Percentiles rank a stretch among this genome's conserved stretches.
These are phyloP conservation scores for Entophlyctis luteolus DNA, from an alignment of 192 early-diverging fungal species.

Conservation along the genomic window DNA sequence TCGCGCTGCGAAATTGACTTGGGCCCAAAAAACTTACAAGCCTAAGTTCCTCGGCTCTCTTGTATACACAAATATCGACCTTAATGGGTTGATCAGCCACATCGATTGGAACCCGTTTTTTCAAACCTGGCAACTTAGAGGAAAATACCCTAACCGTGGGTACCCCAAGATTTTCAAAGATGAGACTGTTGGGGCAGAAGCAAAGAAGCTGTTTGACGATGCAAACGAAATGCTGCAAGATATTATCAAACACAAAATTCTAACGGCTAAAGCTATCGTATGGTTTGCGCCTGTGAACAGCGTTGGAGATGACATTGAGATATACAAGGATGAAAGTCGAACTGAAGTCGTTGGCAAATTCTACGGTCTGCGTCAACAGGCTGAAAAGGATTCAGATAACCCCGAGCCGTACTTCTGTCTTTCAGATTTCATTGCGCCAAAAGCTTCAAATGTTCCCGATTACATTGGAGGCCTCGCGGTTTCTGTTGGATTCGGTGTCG, in stretches of 20 bases:
- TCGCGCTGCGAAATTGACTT: conserved; percentile 66
- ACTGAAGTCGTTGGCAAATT: conserved; percentile 58
- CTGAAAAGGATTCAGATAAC: conserved; percentile 78
- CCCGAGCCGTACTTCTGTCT: conserved; percentile 82
- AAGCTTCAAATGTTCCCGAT: conserved; percentile 67
- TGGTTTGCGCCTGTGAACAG: conserved; percentile 87
- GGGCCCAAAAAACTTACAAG: conserved; percentile 65
- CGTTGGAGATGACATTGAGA: conserved; percentile 82
- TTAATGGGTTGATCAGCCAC: conserved; percentile 70
- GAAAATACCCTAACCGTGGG: conserved; percentile 93
- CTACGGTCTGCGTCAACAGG: conserved; percentile 84
- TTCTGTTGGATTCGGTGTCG: conserved; percentile 83
- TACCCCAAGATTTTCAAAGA: conserved; percentile 98
- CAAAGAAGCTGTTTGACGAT: conserved; percentile 84
- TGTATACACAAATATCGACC: conserved; percentile 68
- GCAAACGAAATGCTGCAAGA: conserved; percentile 75
- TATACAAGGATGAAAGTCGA: conserved; percentile 69
- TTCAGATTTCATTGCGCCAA: conserved; percentile 89
- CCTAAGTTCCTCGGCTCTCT: conserved; percentile 81
- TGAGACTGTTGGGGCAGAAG: conserved; percentile 84
- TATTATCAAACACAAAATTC: conserved; percentile 69
- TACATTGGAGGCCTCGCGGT: conserved; percentile 90
- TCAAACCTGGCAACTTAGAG: conserved; percentile 95
- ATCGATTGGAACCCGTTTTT: conserved; percentile 99
- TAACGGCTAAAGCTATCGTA: conserved; percentile 74